Evolutionary conservation across 1,284 basidiomycete genomes (phyloP).

Genomic region (Pseudozyma sp.): DNA sequence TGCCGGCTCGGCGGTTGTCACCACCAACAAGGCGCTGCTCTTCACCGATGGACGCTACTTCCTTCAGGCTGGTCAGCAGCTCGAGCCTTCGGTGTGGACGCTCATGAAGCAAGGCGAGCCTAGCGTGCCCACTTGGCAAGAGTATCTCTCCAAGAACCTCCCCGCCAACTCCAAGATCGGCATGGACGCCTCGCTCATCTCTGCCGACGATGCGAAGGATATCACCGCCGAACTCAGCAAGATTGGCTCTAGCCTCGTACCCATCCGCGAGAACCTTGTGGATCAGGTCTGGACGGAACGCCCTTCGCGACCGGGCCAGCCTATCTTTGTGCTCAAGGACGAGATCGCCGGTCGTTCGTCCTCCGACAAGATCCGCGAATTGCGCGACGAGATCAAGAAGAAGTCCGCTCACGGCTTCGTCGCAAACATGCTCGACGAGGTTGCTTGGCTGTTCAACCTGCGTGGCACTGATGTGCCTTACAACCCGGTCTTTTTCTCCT

Average conservation of each 20-base stretch:
- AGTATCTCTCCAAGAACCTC: conserved; percentile 58
- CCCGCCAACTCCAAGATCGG: conserved; percentile 54
- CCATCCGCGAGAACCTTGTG: conserved; percentile 79
- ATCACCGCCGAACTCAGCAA: conserved; percentile 49
- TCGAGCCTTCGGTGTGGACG: conserved; percentile 85
- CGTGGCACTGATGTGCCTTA: conserved; percentile 91
- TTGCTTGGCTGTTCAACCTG: conserved; percentile 85
- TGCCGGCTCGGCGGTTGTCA: conserved; percentile 84
- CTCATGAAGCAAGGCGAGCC: conserved; percentile 83
- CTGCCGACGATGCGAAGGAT: conserved; percentile 65
- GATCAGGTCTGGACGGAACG: conserved; percentile 83
- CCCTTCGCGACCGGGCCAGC: conserved; percentile 78
- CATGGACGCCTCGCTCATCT: conserved; percentile 62
- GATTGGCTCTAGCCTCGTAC: conserved; percentile 48
- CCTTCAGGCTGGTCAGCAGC: conserved; percentile 87
- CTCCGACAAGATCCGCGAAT: conserved; percentile 55
- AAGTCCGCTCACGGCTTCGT: conserved; percentile 59
- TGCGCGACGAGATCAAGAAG: conserved; percentile 60
- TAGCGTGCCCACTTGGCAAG: conserved; percentile 87
- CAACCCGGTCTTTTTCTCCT: conserved; percentile 93
- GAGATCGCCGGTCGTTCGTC: conserved; percentile 74
- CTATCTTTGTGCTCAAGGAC: conserved; percentile 78
- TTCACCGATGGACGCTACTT: conserved; percentile 96
- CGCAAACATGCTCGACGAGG: conserved; percentile 67
- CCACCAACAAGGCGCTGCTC: conserved; percentile 72